Conservation (phyloP, 1,284 basidiomycete species). For the Moesziomyces sp. region DNA sequence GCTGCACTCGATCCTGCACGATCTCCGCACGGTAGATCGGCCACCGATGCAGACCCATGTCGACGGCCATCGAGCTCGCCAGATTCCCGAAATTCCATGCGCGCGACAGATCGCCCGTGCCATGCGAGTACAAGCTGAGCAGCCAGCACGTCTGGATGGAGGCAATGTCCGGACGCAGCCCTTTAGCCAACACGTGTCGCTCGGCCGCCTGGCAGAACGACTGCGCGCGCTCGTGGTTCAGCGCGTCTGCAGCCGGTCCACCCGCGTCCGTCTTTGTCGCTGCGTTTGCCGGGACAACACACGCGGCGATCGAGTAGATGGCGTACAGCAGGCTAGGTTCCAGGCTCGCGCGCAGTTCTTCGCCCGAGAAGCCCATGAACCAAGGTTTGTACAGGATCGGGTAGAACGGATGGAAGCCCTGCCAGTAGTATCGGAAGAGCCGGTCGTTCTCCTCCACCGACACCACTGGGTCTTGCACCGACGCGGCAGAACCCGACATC, state of each 20-base stretch:
- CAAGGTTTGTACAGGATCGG: conserved; percentile 62
- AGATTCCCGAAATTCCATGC: conserved; percentile 69
- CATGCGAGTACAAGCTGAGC: conserved; percentile 69
- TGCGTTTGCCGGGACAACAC: conserved; percentile 43
- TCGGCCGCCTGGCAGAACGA: conserved; percentile 48
- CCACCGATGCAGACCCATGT: conserved; percentile 69
- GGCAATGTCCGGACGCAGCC: conserved; percentile 50
- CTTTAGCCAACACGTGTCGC: conserved; percentile 47
- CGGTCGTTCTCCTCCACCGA: conserved; percentile 43
- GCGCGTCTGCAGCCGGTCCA: conserved; percentile 8
- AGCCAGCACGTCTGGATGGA: conserved; percentile 68
- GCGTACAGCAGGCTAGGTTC: conserved; percentile 50
- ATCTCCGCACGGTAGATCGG: conserved; percentile 52
- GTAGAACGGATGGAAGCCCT: conserved; percentile 60
- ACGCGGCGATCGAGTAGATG: conserved; percentile 57
- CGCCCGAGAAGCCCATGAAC: conserved; percentile 40
- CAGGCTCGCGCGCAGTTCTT: conserved; percentile 46
- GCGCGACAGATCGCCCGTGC: conserved; percentile 69
- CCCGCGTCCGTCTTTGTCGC: not conserved
- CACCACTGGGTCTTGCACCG: conserved; percentile 33
- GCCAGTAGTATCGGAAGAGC: conserved; percentile 58
- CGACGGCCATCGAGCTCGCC: conserved; percentile 69
- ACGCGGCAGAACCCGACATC: not conserved
- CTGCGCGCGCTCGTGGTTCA: conserved; percentile 43
- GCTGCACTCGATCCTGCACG: conserved; percentile 55